Evolutionary conservation across 352 stramenopile genomes (phyloP).

Genomic region (Phytophthora aleatoria): DNA sequence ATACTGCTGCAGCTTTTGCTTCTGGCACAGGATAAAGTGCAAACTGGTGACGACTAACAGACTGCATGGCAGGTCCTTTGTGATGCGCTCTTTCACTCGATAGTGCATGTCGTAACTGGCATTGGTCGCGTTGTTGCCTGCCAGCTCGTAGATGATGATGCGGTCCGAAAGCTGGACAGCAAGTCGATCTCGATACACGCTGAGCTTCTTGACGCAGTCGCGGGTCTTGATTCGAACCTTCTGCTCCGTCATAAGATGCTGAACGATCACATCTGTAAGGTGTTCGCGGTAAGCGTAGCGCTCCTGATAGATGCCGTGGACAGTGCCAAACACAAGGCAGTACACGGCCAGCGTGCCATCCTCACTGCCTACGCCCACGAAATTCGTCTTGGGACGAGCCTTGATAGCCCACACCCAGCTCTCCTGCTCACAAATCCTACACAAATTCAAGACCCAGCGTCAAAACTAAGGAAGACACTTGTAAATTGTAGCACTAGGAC

Average conservation of each 20-base stretch:
- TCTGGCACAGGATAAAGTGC: conserved; percentile 93
- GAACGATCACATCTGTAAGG: conserved; percentile 95
- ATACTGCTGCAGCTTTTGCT: conserved; percentile 94
- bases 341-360: conserved; percentile 86
- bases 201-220: conserved; percentile 96
- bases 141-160: conserved; percentile 95
- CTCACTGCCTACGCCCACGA: conserved; percentile 87
- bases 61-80: conserved; percentile 84
- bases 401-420: conserved; percentile 93
- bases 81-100: conserved; percentile 89
- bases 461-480: background rate
- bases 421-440: conserved; percentile 81
- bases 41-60: conserved; percentile 90
- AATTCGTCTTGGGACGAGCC: conserved; percentile 84
- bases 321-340: conserved; percentile 90
- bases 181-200: conserved; percentile 92
- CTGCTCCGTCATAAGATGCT: conserved; percentile 95
- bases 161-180: conserved; percentile 94
- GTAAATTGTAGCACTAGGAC: background rate
- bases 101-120: conserved; percentile 94
- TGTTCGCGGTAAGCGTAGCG: conserved; percentile 94
- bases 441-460: background rate
- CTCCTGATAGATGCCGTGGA: conserved; percentile 94
- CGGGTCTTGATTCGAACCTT: conserved; percentile 95
- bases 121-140: conserved; percentile 56